Evolutionary conservation across 108 stramenopile genomes (phyloP).

Genomic region (Discostella pseudostelligera): DNA sequence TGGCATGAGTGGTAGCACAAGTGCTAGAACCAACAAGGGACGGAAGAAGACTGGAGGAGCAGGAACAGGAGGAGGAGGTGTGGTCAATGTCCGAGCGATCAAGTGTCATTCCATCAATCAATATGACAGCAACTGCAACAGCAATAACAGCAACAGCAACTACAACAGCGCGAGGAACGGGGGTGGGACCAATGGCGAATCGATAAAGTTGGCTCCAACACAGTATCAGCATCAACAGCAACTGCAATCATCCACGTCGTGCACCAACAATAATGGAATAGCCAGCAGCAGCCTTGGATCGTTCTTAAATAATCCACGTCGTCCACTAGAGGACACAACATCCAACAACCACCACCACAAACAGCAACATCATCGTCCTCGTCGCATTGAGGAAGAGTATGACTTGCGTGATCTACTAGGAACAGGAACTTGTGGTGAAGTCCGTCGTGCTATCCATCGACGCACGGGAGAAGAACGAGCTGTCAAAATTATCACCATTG

Average conservation of each 20-base stretch:
- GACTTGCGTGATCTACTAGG: constrained; percentile 88
- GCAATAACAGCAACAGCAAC: too few relatives aligned
- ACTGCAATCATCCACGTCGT: constrained; percentile 1
- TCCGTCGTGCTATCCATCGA: constrained; percentile 84
- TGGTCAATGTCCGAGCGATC: constrained; percentile 25
- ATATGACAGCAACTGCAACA: not conserved
- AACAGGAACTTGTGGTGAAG: constrained; percentile 89
- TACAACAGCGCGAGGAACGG: not conserved
- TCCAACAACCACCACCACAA: not conserved
- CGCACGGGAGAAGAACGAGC: constrained; percentile 83
- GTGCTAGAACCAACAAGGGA: not conserved
- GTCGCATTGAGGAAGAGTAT: constrained; percentile 78
- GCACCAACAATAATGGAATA: not conserved
- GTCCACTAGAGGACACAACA: not conserved
- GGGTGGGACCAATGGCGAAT: not conserved
- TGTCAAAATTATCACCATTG: constrained; percentile 87
- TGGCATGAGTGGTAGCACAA: constrained; percentile 10
- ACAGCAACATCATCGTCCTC: not conserved
- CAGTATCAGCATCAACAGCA: constrained; percentile 15
- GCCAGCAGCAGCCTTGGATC: not conserved
- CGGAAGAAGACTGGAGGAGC: too few relatives aligned
- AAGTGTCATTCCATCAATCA: constrained; percentile 28
- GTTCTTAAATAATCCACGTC: constrained; percentile 1
- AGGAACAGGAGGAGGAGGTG: too few relatives aligned
- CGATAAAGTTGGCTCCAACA: not conserved